Base-by-base conservation (phyloP, 345 rosid genomes). In the Anacardium occidentale region DNA sequence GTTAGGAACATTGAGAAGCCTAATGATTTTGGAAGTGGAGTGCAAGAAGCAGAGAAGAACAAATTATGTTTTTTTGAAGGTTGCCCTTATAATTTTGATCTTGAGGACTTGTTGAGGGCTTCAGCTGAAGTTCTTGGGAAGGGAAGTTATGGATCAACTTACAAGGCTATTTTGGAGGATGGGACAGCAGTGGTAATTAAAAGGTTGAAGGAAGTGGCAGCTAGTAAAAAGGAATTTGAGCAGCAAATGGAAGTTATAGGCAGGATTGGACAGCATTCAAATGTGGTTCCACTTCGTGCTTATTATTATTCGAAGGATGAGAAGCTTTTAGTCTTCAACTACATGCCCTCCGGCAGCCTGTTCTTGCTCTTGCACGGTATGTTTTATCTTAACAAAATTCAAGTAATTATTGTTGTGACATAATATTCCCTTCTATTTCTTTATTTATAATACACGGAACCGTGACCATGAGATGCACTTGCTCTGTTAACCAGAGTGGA, bases 71-170 rank as follows among this genome's bases (percentile, higher is more conserved):
- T 91, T 83, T 90, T 88, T 9, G 90, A 85, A n/a, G 91, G 90
- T 8, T 85, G 89, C 53, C 71, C 75, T 71, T 87, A 79, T 63
- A 80, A 69, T 62, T 92, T 92, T 55, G 92, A 92, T 74, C 88
- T 92, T 0, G 97, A 92, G 81, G 97, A 92, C 79, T 79, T 92
- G 58, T 74, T 92, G 82, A 88, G 89, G 78, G 97, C 97, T 63
- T 92, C 97, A 0, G 97, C 97, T 5, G 97, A 92, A 80, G 96
- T 92, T 78, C 92, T 92, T 0, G 97, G 97, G 9, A 92, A 90
- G 78, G 97, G 97, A 42, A 90, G 90, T 62, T 88, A 81, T 2
- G 97, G 97, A 50, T 88, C 96, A 0, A 85, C 97, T 4, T 92
- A 92, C 53, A 92, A 90, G 74, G 97, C 96, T 4, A 81, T 85